Evolutionary conservation across 1,139 yeast species (phyloP).

Genomic region (Petasospora rhodanensis): DNA sequence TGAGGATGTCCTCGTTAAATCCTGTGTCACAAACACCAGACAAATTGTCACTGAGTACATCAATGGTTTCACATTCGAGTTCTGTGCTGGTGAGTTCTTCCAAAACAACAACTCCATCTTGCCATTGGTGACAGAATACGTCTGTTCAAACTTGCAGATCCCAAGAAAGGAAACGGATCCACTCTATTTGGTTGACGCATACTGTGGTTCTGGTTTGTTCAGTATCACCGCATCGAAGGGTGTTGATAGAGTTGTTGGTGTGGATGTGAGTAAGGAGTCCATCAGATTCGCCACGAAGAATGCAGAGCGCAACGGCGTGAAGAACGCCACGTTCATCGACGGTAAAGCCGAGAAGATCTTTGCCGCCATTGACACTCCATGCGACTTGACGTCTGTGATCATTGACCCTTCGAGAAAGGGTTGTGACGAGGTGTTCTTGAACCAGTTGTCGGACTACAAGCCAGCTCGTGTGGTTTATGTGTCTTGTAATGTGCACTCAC

Average conservation of each 20-base stretch:
- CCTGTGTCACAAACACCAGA: slow-evolving; percentile 62
- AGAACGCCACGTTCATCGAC: slow-evolving; percentile 76
- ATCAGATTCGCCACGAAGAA: slow-evolving; percentile 82
- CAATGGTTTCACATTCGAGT: slow-evolving; percentile 70
- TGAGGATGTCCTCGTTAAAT: slow-evolving; percentile 29
- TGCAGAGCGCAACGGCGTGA: slow-evolving; percentile 68
- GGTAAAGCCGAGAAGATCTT: slow-evolving; percentile 93
- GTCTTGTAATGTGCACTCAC: slow-evolving; percentile 96
- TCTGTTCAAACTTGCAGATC: slow-evolving; percentile 59
- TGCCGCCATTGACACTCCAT: slow-evolving; percentile 69
- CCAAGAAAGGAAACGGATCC: slow-evolving; percentile 31
- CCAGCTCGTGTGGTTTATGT: slow-evolving; percentile 89
- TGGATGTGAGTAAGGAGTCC: slow-evolving; percentile 89
- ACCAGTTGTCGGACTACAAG: slow-evolving; percentile 74
- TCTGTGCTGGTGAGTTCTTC: slow-evolving; percentile 82
- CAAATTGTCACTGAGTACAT: slow-evolving; percentile 79
- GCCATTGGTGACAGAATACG: slow-evolving; percentile 78
- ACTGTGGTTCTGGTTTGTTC: slow-evolving; percentile 95
- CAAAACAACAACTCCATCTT: slow-evolving; percentile 86
- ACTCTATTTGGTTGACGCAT: slow-evolving; percentile 83
- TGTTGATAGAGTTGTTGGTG: slow-evolving; percentile 84
- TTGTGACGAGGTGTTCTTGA: slow-evolving; percentile 81
- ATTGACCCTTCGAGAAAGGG: slow-evolving; percentile 98
- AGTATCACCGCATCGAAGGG: slow-evolving; percentile 80
- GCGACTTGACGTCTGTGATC: slow-evolving; percentile 76